These are phyloP conservation scores for Hymenochaete sp. DNA, from an alignment of 1,284 basidiomycete species.

Conservation along the genomic window DNA sequence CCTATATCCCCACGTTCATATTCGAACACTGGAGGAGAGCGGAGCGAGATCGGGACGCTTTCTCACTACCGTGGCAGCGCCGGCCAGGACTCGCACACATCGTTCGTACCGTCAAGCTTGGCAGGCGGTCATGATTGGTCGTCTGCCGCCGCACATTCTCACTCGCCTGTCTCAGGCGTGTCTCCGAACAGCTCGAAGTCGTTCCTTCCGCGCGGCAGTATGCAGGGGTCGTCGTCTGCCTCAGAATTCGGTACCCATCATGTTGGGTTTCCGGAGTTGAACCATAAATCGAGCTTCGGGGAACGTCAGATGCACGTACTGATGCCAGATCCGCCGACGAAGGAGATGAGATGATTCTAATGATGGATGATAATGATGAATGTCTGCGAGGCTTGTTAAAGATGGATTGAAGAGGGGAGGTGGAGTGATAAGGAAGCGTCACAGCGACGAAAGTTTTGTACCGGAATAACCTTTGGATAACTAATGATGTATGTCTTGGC, in stretches of 20 bases:
- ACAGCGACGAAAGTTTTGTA: too few relatives aligned
- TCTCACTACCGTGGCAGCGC: conserved; percentile 2
- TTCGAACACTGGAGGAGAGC: not conserved
- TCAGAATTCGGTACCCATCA: conserved; percentile 1
- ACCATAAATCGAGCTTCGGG: conserved; percentile 17
- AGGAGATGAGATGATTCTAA: conserved; percentile 14
- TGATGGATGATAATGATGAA: too few relatives aligned
- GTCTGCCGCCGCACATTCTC: conserved; percentile 15
- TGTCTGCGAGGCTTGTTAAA: too few relatives aligned
- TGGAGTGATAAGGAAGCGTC: too few relatives aligned
- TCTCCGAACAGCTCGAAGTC: not conserved
- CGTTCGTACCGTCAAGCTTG: conserved; percentile 5
- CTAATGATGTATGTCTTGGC: too few relatives aligned
- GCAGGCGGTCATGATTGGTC: conserved; percentile 14
- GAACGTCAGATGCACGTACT: conserved; percentile 17
- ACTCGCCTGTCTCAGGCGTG: conserved; percentile 11
- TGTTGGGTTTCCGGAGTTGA: conserved; percentile 13
- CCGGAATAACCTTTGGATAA: too few relatives aligned
- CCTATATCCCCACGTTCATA: conserved; percentile 8
- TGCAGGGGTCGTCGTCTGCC: too few relatives aligned
- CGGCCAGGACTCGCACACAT: conserved; percentile 4
- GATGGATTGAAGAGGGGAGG: too few relatives aligned
- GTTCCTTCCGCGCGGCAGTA: not conserved
- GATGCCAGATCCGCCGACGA: conserved; percentile 15
- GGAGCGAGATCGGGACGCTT: not conserved